Percentiles rank a stretch among this genome's conserved stretches.
phyloP scores from a whole-genome alignment of 2,329 filamentous ascomycete species.

The Karstenula rhodostoma region DNA sequence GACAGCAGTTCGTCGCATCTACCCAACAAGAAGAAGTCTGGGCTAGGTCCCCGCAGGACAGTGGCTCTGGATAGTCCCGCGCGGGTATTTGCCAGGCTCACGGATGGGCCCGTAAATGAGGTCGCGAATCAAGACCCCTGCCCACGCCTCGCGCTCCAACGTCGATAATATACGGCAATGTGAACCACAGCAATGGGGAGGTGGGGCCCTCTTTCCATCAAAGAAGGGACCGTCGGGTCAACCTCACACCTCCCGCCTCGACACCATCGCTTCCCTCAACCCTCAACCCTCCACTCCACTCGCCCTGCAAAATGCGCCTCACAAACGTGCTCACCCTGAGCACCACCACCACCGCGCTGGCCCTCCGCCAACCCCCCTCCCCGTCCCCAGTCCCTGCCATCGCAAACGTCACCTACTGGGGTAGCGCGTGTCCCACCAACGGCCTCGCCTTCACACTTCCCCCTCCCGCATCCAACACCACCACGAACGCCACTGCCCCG shows the following conservation, averaged over 20 bases:
- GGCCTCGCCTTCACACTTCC: slow-evolving; percentile 18
- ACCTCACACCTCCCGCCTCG: not conserved
- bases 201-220: slow-evolving; percentile 16
- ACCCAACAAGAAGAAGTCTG: no score
- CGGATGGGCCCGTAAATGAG: slow-evolving; percentile 20
- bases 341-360: slow-evolving; percentile 10
- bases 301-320: slow-evolving; percentile 14
- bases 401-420: slow-evolving; percentile 21
- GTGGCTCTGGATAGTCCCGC: not conserved
- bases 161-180: slow-evolving; percentile 23
- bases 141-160: slow-evolving; percentile 3
- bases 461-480: slow-evolving; percentile 13
- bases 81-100: slow-evolving; percentile 20
- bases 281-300: not conserved
- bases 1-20: no score
- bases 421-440: slow-evolving; percentile 22
- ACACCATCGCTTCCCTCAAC: not conserved
- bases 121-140: slow-evolving; percentile 27
- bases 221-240: not conserved
- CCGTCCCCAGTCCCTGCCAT: slow-evolving; percentile 12
- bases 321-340: slow-evolving; percentile 8
- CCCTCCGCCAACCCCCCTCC: slow-evolving; percentile 1
- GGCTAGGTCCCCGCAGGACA: no score
- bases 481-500: slow-evolving; percentile 6
- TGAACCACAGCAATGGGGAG: slow-evolving; percentile 10